Evolutionary conservation across 345 rosid species (phyloP).

Genomic region (Laguncularia racemosa): DNA sequence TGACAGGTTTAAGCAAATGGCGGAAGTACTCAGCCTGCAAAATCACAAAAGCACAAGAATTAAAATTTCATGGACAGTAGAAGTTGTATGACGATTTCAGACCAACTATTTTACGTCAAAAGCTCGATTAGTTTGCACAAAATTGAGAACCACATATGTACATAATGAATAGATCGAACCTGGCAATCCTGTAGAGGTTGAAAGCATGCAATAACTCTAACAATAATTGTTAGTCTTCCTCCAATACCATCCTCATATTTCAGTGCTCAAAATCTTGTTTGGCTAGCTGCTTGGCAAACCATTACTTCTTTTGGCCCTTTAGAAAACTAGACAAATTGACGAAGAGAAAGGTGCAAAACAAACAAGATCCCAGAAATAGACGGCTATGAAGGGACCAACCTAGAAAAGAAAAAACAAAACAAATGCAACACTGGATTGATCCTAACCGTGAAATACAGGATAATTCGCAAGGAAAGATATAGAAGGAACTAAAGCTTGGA

Average conservation of each 20-base stretch:
- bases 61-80: not conserved
- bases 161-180: conserved; percentile 25
- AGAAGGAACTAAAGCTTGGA: too few relatives aligned
- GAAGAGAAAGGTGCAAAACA: too few relatives aligned
- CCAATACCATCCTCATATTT: conserved; percentile 74
- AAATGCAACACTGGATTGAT: too few relatives aligned
- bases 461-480: too few relatives aligned
- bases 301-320: conserved; percentile 44
- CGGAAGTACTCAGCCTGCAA: conserved; percentile 89
- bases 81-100: not conserved
- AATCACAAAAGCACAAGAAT: conserved; percentile 8
- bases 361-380: too few relatives aligned
- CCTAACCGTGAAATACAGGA: too few relatives aligned
- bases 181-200: conserved; percentile 83
- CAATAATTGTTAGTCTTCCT: conserved; percentile 62
- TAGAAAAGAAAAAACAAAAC: too few relatives aligned
- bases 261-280: conserved; percentile 79
- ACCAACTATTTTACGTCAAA: too few relatives aligned
- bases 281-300: conserved; percentile 90
- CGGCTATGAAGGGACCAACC: too few relatives aligned
- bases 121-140: too few relatives aligned
- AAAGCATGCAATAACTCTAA: conserved; percentile 83
- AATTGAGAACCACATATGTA: not conserved
- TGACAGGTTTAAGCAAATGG: conserved; percentile 80
- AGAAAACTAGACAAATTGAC: too few relatives aligned